Base-by-base conservation (phyloP, 108 stramenopile species). In the Skeletonema tropicum region DNA sequence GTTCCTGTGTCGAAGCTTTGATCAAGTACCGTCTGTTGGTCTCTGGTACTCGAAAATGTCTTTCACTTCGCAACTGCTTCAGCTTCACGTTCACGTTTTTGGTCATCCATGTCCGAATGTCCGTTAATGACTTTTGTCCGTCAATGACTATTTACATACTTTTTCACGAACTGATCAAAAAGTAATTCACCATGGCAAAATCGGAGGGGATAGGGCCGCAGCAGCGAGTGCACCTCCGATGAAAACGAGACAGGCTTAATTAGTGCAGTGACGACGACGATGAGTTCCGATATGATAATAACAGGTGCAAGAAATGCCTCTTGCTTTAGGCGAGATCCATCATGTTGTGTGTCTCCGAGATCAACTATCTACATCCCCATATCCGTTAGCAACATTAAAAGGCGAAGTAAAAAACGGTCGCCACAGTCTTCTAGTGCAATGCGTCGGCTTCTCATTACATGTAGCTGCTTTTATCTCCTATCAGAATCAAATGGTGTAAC, bases 401-500 rank as follows among this genome's bases (percentile, higher is more conserved):
- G 9, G 52, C 52, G 52, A 23, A 7, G 25, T 4, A 15, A 23
- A 23, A 25, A 55, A 9, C 52, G 52, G 10, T 55, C 2, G 9
- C 19, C n/a, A 5, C 19, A 55, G n/a, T 55, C 52, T 1, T n/a
- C 9, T 6, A 55, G n/a, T 23, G 3, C 52, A 55, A 55, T 55
- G 52, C 19, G 52, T 2, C 23, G 23, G 23, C 15, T 70, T 36
- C 58, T 70, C 2, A 29, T 52, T 39, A 26, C 5, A 7, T 70
- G 39, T 8, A 70, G 70, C 59, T 70, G 39, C 30, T 35, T 70
- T 21, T 36, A 60, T 14, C 49, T 59, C 7, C 35, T 70, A 59
- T 70, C 59, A 11, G 36, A 57, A 26, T 57, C 52, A 15, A 60
- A 23, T 14, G 59, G 38, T 59, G 70, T 41, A 0, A 55, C 52